phyloP scores from a whole-genome alignment of 2,329 filamentous ascomycete genomes.

The Aspergillus glaucus region DNA sequence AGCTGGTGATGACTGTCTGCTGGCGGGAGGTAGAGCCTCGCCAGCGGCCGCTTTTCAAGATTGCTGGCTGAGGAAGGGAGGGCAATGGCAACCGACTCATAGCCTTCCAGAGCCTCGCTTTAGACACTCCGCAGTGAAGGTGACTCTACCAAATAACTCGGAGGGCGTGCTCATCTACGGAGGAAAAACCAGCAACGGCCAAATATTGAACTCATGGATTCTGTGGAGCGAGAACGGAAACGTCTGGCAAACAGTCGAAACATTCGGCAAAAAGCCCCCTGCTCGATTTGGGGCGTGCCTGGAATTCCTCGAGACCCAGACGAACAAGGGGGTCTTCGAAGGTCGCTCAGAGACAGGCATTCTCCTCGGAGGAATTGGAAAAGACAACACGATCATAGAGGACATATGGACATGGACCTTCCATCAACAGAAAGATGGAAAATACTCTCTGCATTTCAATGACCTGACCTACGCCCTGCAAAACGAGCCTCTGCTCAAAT shows the following conservation, averaged over 20 bases:
- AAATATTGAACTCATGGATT: slow-evolving; percentile 48
- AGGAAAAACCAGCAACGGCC: slow-evolving; percentile 50
- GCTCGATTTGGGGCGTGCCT: slow-evolving; percentile 54
- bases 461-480: slow-evolving; percentile 21
- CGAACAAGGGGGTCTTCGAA: too few species aligned
- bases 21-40: slow-evolving; percentile 73
- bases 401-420: slow-evolving; percentile 62
- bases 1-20: slow-evolving; percentile 51
- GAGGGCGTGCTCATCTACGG: slow-evolving; percentile 54
- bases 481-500: slow-evolving; percentile 22
- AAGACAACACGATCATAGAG: slow-evolving; percentile 56
- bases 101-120: slow-evolving; percentile 67
- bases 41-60: slow-evolving; percentile 63
- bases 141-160: slow-evolving; percentile 32
- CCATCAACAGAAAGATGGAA: slow-evolving; percentile 31
- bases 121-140: slow-evolving; percentile 60
- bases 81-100: slow-evolving; percentile 58
- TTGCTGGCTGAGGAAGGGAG: slow-evolving; percentile 65
- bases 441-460: slow-evolving; percentile 17
- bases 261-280: slow-evolving; percentile 31
- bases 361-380: slow-evolving; percentile 64
- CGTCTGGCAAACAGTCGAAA: slow-evolving; percentile 46
- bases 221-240: slow-evolving; percentile 45
- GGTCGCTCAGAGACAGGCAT: slow-evolving; percentile 45
- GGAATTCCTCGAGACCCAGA: slow-evolving; percentile 14